Conservation (phyloP, 202 grass and related monocot species). For the Musa balbisiana region DNA sequence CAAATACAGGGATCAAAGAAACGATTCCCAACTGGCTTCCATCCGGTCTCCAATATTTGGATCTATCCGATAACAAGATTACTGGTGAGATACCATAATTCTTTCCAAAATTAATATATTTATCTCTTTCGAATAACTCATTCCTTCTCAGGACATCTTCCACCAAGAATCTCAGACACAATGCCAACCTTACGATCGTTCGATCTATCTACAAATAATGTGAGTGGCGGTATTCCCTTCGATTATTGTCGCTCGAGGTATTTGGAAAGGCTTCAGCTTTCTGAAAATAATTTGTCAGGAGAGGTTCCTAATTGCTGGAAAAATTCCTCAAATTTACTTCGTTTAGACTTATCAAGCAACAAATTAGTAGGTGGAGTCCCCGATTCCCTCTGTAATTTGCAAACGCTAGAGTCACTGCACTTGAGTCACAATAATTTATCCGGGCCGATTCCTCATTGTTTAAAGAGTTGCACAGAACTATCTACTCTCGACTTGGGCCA, state of each 20-base stretch:
- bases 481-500: conserved; percentile 15
- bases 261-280: conserved; percentile 34
- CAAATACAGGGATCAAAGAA: too few relatives aligned
- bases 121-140: neutral
- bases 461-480: neutral
- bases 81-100: neutral
- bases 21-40: too few relatives aligned
- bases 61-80: neutral
- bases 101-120: neutral
- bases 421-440: conserved; percentile 25
- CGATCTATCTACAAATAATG: conserved; percentile 13
- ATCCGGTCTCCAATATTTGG: too few relatives aligned
- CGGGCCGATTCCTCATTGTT: conserved; percentile 23
- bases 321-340: too few relatives aligned
- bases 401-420: neutral
- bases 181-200: neutral
- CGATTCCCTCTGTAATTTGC: neutral
- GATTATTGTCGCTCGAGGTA: conserved; percentile 12
- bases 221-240: conserved; percentile 24
- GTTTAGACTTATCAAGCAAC: too few relatives aligned
- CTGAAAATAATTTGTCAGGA: conserved; percentile 23
- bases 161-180: neutral
- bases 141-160: conserved; percentile 17
- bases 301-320: too few relatives aligned
- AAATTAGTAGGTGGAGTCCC: neutral